A percentile compares a stretch with the other conserved stretches of the same genome.
Conservation (phyloP, 345 rosid species). For the Raphanus raphanistrum region DNA sequence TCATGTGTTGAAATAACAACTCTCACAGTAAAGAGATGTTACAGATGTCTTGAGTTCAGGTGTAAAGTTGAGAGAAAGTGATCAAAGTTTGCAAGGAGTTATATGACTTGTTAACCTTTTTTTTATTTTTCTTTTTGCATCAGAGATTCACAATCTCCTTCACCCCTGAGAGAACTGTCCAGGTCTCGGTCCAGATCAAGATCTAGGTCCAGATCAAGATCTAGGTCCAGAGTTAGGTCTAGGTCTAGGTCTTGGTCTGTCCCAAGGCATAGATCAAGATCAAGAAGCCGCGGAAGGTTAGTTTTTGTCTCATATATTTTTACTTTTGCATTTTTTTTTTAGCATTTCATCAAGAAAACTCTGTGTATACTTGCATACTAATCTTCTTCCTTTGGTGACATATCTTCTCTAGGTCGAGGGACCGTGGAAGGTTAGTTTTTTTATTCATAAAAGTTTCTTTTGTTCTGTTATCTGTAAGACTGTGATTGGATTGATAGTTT, state of each 20-base stretch:
- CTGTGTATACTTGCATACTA: background rate
- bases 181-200: slow-evolving; percentile 50
- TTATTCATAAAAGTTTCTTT: background rate
- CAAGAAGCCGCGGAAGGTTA: slow-evolving; percentile 26
- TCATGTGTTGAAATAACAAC: background rate
- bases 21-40: background rate
- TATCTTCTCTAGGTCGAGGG: slow-evolving; percentile 46
- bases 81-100: too few species aligned
- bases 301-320: background rate
- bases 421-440: background rate
- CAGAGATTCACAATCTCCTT: background rate
- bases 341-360: background rate
- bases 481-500: background rate
- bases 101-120: too few species aligned
- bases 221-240: slow-evolving; percentile 59
- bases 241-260: slow-evolving; percentile 56
- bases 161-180: slow-evolving; percentile 1
- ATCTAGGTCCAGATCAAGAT: slow-evolving; percentile 49
- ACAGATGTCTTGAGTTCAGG: background rate
- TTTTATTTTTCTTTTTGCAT: background rate
- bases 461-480: background rate
- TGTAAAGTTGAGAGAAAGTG: too few species aligned
- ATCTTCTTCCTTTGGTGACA: background rate
- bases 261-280: slow-evolving; percentile 59
- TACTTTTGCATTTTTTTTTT: background rate